Base-by-base conservation (phyloP, 139 green algal species). In the Chlorella ohadii region DNA sequence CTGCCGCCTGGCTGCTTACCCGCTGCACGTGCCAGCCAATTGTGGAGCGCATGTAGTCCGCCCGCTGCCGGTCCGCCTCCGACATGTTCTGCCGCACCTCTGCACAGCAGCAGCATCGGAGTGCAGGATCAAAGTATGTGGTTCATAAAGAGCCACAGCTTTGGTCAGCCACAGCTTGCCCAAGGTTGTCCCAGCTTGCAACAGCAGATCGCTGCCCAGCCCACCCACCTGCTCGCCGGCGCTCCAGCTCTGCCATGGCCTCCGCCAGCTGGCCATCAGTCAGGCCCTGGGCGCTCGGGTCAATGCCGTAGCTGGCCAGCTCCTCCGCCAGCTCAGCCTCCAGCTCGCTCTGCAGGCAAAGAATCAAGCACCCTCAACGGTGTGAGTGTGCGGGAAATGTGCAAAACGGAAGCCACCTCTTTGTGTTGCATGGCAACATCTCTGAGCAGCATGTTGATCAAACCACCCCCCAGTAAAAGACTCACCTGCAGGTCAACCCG, bases 1-100 rank as follows among this genome's bases (percentile, higher is more conserved):
- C n/a, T n/a, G 28, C 25, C 55, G 47, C 15, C 56, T 55, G 56
- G n/a, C 55, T 36, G 55, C 74, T 38, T 41, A 87, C 84, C 78
- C 65, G 65, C 23, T 81, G 33, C 57, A 86, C 64, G 34, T 87
- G 77, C 56, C 47, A 72, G n/a, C n/a, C n/a, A 15, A 66, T 67
- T 4, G 78, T 87, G 38, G 44, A 12, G 15, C 78, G 66, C 77
- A 87, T 81, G 72, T 88, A 88, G 65, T 85, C 70, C 44, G 61
- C n/a, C 27, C 78, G 78, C 72, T 65, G 51, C 19, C 44, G 59
- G 72, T 87, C 77, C 13, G 25, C 27, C 17, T 31, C 20, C 4
- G 34, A 65, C 77, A 87, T 87, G 71, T 47, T 12, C 6, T 3
- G 17, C 27, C 70, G 55, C 13, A 47, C 77, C 51, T 20, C 51